Evolutionary conservation across 2,329 filamentous ascomycete genomes (phyloP), one percentile per base, ranked within the genome.

Genomic region (Colletotrichum zoysiae): DNA sequence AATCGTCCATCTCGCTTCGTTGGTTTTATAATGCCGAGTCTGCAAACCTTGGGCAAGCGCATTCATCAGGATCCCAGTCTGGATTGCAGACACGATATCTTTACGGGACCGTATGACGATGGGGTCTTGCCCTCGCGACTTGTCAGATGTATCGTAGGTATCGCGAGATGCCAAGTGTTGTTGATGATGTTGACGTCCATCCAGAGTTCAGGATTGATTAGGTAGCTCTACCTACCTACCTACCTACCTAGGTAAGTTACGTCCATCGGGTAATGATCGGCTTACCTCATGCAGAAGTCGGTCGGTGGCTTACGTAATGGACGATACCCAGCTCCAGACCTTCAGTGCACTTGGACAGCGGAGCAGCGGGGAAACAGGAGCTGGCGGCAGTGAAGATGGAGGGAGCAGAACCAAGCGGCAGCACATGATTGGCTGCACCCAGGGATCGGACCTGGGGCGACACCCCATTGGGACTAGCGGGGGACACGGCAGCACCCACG

Each of bases 341-440:
- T 30, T 30, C 30, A 30, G 69, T 63, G 69, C 58, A 71, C 53
- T 59, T 64, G 38, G 42, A 46, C 53, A 63, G 65, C 58, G 58
- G 65, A 60, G 61, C 46, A 69, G 65, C 53, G 65, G 69, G 65
- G 61, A 51, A 53, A 42, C 51, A 53, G 69, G 18, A 38, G 50
- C 46, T 62, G 44, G 18, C 57, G 61, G 65, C 68, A 44, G 57
- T 68, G 51, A 42, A 46, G 55, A 38, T 33, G 23, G 42, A 23
- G 46, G 46, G 8, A 48, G 46, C 53, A 20, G n/a, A n/a, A 53
- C 23, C 55, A 65, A 33, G 38, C 40, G 55, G 42, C 55, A 23
- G 16, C 7, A 33, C 2, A 2, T 65, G 70, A 72, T 72, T 72
- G 70, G 70, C 40, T 18, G 30, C 14, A 48, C 42, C 50, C 14